Base-by-base conservation (phyloP, 345 rosid species). In the Aquilaria malaccensis region DNA sequence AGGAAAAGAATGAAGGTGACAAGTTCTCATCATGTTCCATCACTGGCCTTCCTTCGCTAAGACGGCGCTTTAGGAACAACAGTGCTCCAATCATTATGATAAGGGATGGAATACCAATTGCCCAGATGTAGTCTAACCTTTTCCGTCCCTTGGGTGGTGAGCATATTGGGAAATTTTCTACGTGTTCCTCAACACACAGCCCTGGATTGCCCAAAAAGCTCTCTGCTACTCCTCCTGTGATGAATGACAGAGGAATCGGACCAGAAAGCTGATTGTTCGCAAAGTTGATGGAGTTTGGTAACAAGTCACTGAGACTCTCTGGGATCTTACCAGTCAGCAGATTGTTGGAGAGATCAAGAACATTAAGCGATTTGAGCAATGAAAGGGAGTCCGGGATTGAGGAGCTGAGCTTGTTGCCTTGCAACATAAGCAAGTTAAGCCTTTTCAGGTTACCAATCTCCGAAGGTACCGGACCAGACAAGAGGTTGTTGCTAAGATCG, bases 131-230 rank as follows among this genome's bases (percentile, higher is more conserved):
- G 64, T 80, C 80, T 29, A 79, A 58, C 76, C 70, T 84, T 76
- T 77, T 85, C 71, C 75, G 70, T 49, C 76, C 67, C 32, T 65
- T 64, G 29, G 58, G 73, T 50, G 57, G 77, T 10, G 91, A 52
- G 69, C 98, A 93, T 48, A 72, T 61, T 32, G 85, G 94, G 66
- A 89, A 85, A 41, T 62, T 77, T 51, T 70, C 58, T 80, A 59
- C 71, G 52, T 66, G 59, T 61, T 68, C 83, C 1, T 88, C 77
- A 61, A 81, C 81, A 70, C 98, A 93, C 33, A 93, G 97, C 30
- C 85, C 82, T 15, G 91, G 89, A 60, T 93, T 93, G 70, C 88
- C 94, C 1, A 85, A 77, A 68, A 93, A 84, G 80, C 97, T 89
- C 65, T 93, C 96, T 11, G 69, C 68, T 43, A 84, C 65, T n/a